Conservation (phyloP, 352 stramenopile genomes). For the Chrysophaeum taylorii region DNA sequence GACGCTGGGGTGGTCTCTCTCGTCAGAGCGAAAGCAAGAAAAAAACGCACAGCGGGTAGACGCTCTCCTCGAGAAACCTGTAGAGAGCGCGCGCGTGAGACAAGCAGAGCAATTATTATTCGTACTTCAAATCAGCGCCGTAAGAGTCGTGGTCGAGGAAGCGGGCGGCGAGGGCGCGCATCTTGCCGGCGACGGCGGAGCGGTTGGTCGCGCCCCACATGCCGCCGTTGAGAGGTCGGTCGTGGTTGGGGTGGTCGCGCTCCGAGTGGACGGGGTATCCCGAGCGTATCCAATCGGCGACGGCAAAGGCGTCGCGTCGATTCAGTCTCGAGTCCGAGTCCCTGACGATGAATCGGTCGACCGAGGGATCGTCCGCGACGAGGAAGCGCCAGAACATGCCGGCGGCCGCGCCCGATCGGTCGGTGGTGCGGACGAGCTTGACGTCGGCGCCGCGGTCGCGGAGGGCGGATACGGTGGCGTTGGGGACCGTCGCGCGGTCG, state of each 20-base stretch:
- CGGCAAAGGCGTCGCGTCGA: slow-evolving; percentile 23
- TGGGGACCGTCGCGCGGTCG: slow-evolving; percentile 7
- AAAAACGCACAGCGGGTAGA: slow-evolving; percentile 13
- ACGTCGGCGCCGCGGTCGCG: not conserved
- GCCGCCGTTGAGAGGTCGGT: slow-evolving; percentile 21
- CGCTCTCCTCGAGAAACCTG: not conserved
- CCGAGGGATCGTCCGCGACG: slow-evolving; percentile 19
- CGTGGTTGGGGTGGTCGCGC: slow-evolving; percentile 27
- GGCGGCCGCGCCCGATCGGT: not conserved
- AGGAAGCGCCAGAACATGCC: slow-evolving; percentile 32
- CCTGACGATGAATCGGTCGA: slow-evolving; percentile 28
- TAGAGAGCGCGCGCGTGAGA: no score
- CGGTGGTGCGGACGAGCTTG: not conserved
- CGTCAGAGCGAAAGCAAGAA: no score
- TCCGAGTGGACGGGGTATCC: slow-evolving; percentile 19
- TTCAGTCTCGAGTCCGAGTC: slow-evolving; percentile 29
- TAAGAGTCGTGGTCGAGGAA: slow-evolving; percentile 16
- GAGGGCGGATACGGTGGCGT: not conserved
- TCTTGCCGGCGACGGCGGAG: slow-evolving; percentile 3
- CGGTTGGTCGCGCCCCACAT: slow-evolving; percentile 20
- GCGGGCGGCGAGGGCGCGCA: not conserved
- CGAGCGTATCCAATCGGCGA: slow-evolving; percentile 27
- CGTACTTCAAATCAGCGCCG: slow-evolving; percentile 18
- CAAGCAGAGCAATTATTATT: no score
- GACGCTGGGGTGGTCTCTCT: no score